A percentile compares a stretch with the other conserved stretches of the same genome.
Conservation (phyloP, 2,329 filamentous ascomycete genomes). For the Seiridium unicorne region DNA sequence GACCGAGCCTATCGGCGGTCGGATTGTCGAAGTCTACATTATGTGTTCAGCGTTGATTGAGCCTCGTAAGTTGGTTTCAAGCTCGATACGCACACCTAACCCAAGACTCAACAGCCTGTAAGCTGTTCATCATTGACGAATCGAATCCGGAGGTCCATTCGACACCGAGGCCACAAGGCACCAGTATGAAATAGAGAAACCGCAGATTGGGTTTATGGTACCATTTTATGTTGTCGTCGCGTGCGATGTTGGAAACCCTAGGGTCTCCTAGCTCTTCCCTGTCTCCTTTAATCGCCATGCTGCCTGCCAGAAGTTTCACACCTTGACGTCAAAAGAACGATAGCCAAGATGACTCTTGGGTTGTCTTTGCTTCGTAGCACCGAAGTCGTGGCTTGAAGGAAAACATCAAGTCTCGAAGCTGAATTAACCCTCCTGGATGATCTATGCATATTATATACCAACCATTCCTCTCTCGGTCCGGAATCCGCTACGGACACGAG, state of each 20-base stretch:
- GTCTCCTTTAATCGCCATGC: constrained; percentile 30
- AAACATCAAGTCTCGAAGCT: too few relatives aligned
- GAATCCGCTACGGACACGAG: not conserved
- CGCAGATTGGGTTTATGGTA: constrained; percentile 38
- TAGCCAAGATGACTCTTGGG: too few relatives aligned
- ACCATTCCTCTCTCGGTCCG: too few relatives aligned
- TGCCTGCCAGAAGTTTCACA: not conserved
- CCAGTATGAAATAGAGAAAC: constrained; percentile 35
- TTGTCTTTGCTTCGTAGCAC: too few relatives aligned
- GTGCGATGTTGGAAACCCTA: constrained; percentile 31
- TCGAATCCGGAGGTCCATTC: constrained; percentile 43
- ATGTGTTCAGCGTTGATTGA: too few relatives aligned
- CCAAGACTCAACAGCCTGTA: constrained; percentile 39
- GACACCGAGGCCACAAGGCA: constrained; percentile 38
- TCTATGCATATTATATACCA: too few relatives aligned
- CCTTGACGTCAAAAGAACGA: too few relatives aligned
- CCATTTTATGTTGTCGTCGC: constrained; percentile 33
- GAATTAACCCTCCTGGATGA: too few relatives aligned
- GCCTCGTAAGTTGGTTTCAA: not conserved
- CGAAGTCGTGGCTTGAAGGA: too few relatives aligned
- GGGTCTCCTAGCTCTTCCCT: constrained; percentile 34
- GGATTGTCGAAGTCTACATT: constrained; percentile 37
- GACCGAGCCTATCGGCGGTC: constrained; percentile 33
- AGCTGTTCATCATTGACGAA: constrained; percentile 42
- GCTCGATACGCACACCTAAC: constrained; percentile 26